A percentile compares a stretch with the other conserved stretches of the same genome.
Conservation (phyloP, 2,329 filamentous ascomycete species). For the Alternaria sp. region DNA sequence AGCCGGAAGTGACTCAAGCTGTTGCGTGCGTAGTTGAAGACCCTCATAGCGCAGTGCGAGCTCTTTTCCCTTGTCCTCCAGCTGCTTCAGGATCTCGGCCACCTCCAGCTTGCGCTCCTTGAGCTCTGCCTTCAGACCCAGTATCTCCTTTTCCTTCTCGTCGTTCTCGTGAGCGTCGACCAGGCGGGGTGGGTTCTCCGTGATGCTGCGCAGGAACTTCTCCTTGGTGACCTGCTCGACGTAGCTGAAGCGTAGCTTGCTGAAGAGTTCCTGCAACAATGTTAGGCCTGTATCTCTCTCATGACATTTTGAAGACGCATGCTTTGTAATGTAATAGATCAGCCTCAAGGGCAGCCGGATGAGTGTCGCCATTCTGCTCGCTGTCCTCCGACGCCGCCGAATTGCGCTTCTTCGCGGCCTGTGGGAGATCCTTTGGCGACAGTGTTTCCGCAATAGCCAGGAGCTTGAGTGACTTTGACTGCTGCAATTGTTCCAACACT, state of each 20-base stretch:
- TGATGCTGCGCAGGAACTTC: constrained; percentile 92
- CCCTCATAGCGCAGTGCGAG: constrained; percentile 65
- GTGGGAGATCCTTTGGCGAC: constrained; percentile 57
- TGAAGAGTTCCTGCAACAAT: constrained; percentile 77
- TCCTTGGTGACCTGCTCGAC: constrained; percentile 99
- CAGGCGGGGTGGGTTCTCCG: constrained; percentile 86
- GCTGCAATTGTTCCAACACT: constrained; percentile 61
- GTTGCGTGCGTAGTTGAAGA: constrained; percentile 59
- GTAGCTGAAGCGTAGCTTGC: constrained; percentile 95
- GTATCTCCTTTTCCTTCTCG: constrained; percentile 62
- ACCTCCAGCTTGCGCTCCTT: constrained; percentile 83
- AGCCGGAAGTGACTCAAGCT: constrained; percentile 58
- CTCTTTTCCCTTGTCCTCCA: constrained; percentile 69
- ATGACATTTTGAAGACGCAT: not conserved
- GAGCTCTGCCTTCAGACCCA: constrained; percentile 73
- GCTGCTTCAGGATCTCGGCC: constrained; percentile 71
- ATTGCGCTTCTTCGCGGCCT: constrained; percentile 48
- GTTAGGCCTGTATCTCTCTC: constrained; percentile 6
- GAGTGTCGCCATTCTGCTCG: constrained; percentile 70
- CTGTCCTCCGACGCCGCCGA: constrained; percentile 72
- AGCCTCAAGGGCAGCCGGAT: constrained; percentile 74
- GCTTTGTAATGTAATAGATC: constrained; percentile 88
- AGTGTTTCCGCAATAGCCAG: constrained; percentile 79
- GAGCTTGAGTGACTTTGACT: constrained; percentile 70
- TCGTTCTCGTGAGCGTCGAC: constrained; percentile 81